Conservation (phyloP, 2,329 filamentous ascomycete species). For the Colletotrichum sp. region DNA sequence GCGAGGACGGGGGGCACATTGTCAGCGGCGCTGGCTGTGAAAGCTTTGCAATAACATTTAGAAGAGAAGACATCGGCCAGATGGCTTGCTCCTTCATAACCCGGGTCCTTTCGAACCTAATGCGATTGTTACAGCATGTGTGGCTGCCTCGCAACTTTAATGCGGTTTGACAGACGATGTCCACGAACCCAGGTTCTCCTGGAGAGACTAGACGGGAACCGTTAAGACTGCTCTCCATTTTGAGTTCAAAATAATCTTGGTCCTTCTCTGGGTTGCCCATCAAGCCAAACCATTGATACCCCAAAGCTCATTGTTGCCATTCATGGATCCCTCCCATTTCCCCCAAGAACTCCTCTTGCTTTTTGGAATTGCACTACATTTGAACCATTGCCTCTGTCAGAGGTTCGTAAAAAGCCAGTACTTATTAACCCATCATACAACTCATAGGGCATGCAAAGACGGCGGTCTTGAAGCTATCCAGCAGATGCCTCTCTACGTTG, state of each 20-base stretch:
- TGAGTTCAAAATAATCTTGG: background rate
- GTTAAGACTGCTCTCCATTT: accelerated
- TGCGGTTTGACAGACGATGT: background rate
- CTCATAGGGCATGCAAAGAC: background rate
- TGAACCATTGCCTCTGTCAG: accelerated
- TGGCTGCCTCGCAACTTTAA: background rate
- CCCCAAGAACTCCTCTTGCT: background rate
- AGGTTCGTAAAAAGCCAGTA: background rate
- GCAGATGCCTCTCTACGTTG: background rate
- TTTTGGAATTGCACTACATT: background rate
- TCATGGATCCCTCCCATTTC: background rate
- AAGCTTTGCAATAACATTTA: background rate
- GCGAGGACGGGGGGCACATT: background rate
- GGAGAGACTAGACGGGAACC: background rate
- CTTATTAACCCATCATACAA: too few species aligned
- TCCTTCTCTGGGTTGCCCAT: background rate
- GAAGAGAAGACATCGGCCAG: background rate
- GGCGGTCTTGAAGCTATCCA: background rate
- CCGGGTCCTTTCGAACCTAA: background rate
- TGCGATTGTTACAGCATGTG: background rate
- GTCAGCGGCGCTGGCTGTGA: background rate
- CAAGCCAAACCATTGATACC: background rate
- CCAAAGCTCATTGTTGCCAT: background rate
- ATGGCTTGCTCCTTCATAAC: background rate
- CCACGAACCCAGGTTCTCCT: background rate